Percentiles rank a stretch among this genome's conserved stretches.
Conservation (phyloP, 2,329 filamentous ascomycete genomes). For the Gremmenia infestans region DNA sequence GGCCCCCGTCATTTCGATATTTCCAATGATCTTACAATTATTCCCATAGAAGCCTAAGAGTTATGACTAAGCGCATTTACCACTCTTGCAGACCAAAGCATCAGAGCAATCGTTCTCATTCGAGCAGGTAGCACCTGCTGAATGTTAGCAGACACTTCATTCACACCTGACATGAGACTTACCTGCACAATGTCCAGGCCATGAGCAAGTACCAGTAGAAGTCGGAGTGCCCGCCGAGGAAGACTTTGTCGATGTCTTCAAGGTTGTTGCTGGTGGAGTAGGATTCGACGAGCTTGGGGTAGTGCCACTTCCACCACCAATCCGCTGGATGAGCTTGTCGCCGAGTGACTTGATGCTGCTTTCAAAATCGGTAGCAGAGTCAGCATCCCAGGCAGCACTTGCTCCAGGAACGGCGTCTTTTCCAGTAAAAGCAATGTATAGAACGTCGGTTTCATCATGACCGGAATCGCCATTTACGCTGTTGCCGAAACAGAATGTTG, state of each 20-base stretch:
- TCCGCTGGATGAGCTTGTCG: constrained; percentile 43
- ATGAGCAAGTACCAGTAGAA: constrained; percentile 8
- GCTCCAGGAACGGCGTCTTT: constrained; percentile 51
- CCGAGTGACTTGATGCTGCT: constrained; percentile 47
- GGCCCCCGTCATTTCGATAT: no score
- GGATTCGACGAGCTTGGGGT: no score
- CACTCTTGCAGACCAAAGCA: constrained; percentile 9
- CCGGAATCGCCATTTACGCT: constrained; percentile 50
- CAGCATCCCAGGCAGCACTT: constrained; percentile 50
- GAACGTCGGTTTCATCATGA: constrained; percentile 51
- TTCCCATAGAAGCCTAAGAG: neutral
- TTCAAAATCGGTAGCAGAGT: constrained; percentile 45
- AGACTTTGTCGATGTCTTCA: constrained; percentile 2
- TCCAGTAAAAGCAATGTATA: constrained; percentile 58
- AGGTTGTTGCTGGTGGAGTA: neutral
- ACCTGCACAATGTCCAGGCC: constrained; percentile 18
- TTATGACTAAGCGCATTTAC: constrained; percentile 10
- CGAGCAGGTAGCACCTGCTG: constrained; percentile 8
- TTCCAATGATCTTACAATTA: no score
- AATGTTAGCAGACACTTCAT: neutral
- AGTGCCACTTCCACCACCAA: constrained; percentile 21
- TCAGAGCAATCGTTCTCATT: constrained; percentile 14
- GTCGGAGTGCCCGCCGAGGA: neutral
- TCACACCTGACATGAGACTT: neutral
- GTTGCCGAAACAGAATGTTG: constrained; percentile 51